Base-by-base conservation (phyloP, 306 rosid species). In the Medicago ruthenica region DNA sequence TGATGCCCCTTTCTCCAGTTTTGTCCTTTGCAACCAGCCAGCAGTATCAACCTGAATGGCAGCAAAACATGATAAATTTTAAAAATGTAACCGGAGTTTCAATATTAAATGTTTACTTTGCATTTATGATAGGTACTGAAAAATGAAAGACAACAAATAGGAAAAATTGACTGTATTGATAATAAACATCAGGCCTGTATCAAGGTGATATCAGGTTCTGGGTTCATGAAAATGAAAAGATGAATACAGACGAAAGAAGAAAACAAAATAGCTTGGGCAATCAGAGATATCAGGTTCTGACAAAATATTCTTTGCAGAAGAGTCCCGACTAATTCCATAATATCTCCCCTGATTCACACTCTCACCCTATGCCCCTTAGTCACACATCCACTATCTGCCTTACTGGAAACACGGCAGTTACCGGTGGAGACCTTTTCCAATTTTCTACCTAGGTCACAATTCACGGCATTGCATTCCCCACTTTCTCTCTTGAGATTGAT, bases 11-110 rank as follows among this genome's bases (percentile, higher is more conserved):
- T 90, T 92, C 80, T 90, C 96, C 76, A 82, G 87, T 79, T 95
- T 95, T 54, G 88, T 87, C 87, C 97, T 86, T 76, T 86, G 96
- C 89, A 95, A 76, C 98, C 97, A 95, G 69, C 98, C 98, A 65
- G 98, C 96, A 8, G 98, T 95, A 84, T 95, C 98, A 61, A 95
- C 98, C 96, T 89, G 85, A 76, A 76, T 50, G 82, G 75, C 77
- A 74, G 65, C 17, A 79, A 84, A 63, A 73, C 70, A 82, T 1
- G 10, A 63, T 40, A 67, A 65, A 21, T 44, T 67, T 34, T 22
- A 40, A 66, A 71, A 67, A 34, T 36, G 37, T 47, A 14, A 53
- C 37, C 51, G 39, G 8, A 7, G 53, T 73, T 31, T 67, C 69
- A 78, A 67, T 2, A 66, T 16, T 50, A 78, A 60, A 66, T 47